Evolutionary conservation across 2,329 filamentous ascomycete genomes (phyloP), one percentile per base, ranked within the genome.

Genomic region (Phoma sp.): DNA sequence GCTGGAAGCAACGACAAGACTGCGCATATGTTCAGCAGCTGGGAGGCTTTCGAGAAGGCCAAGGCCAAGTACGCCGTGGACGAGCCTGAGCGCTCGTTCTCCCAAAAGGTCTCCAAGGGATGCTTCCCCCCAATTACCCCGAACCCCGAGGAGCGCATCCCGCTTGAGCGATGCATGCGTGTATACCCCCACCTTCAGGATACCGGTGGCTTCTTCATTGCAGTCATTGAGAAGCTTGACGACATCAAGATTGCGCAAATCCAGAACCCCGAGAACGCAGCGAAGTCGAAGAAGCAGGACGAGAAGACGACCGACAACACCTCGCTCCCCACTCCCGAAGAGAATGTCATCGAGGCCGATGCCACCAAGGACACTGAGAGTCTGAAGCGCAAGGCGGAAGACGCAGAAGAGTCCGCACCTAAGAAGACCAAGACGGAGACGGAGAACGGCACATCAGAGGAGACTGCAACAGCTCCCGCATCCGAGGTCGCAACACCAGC

Each of bases 171-270:
- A 56, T 97, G 93, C 76, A 93, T 98, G 83, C 86, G 95, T 58
- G 87, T 99, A 6, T 99, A 98, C 74, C 91, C 93, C 28, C 95
- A 99, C 75, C 84, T 92, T 71, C 95, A 99, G 76, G 92, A 99
- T 67, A 99, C 95, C 3, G 95, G 95, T 50, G 93, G 90, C 18
- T 99, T 99, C 82, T 99, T 99, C 79, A 97, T 99, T 72, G 89
- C 92, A 0, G 93, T 97, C 0, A 78, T 99, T 15, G 90, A 97
- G 80, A 99, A 99, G 83, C 88, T 88, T 73, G 84, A 86, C 21
- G 95, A 97, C 50, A 72, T 73, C 56, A 74, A 73, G 57, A 60
- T 69, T 45, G 59, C 64, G 11, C 69, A 73, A 42, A 58, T 68
- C 10, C 60, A 63, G 43, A 66, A 62, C 36, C 62, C 68, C 14